Evolutionary conservation across 2,329 filamentous ascomycete genomes (phyloP).

Genomic region (Trichoderma breve): DNA sequence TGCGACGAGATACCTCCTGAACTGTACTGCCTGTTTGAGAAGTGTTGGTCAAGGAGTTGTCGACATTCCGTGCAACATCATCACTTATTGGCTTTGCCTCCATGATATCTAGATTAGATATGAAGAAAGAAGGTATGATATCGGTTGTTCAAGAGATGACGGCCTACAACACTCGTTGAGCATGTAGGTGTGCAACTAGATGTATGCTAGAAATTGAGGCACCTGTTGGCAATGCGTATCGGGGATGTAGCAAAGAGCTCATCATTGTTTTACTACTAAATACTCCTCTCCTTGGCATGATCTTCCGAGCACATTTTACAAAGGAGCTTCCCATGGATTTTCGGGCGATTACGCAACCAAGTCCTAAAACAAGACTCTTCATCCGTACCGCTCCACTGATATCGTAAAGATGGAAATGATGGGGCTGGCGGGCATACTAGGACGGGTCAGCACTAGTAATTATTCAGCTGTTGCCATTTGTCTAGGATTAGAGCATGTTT

Average conservation of each 20-base stretch:
- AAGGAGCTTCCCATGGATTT: neutral
- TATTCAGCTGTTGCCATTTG: neutral
- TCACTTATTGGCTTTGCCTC: neutral
- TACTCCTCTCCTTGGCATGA: neutral
- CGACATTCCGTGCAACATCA: neutral
- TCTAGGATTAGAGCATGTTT: slow-evolving; percentile 16
- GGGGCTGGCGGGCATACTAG: neutral
- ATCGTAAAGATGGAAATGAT: neutral
- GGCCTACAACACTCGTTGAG: neutral
- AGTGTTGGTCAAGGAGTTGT: neutral
- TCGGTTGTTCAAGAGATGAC: neutral
- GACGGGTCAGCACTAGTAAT: neutral
- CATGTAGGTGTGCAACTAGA: neutral
- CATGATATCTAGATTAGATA: neutral
- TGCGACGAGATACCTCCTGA: slow-evolving; percentile 16
- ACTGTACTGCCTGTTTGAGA: neutral
- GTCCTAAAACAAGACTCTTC: neutral
- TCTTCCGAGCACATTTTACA: neutral
- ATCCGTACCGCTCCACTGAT: neutral
- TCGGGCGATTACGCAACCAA: neutral
- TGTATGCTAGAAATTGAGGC: neutral
- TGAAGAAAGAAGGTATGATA: neutral
- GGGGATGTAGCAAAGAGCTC: neutral
- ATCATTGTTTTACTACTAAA: neutral
- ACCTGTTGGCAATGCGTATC: neutral